Evolutionary conservation across 345 rosid species (phyloP).

Genomic region (Crucihimalaya himalaica): DNA sequence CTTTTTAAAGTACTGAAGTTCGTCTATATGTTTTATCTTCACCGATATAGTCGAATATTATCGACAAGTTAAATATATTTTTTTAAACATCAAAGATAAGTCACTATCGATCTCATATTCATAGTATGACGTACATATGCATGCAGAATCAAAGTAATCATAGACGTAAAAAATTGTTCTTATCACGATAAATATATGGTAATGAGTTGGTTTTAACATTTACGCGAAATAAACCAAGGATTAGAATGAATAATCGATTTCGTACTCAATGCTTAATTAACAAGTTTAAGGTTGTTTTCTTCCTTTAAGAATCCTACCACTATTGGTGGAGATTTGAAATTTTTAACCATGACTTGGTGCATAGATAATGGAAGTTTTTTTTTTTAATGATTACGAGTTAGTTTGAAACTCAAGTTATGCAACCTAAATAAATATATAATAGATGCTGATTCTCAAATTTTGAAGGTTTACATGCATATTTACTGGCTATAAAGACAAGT

Average conservation of each 20-base stretch:
- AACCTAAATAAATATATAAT: no score
- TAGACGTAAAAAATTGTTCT: conserved; percentile 1
- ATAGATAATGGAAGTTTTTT: not conserved
- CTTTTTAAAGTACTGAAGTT: not conserved
- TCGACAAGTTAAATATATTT: not conserved
- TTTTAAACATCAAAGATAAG: not conserved
- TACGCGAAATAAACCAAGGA: conserved; percentile 31
- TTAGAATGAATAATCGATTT: not conserved
- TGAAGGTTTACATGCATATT: no score
- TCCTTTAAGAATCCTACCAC: not conserved
- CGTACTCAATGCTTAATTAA: conserved; percentile 29
- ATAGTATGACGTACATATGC: not conserved
- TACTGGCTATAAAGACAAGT: no score
- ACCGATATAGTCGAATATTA: not conserved
- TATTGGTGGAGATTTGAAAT: conserved; percentile 10
- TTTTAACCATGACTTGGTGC: not conserved
- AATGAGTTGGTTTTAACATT: conserved; percentile 23
- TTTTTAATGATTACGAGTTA: not conserved
- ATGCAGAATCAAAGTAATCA: not conserved
- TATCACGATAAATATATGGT: conserved; percentile 6
- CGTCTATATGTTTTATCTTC: not conserved
- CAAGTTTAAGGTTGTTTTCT: conserved; percentile 26
- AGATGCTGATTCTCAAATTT: no score
- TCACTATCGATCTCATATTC: not conserved
- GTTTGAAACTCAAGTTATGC: no score